phyloP scores from a whole-genome alignment of 768 basidiomycete genomes.

The Rubroboletus satanas region DNA sequence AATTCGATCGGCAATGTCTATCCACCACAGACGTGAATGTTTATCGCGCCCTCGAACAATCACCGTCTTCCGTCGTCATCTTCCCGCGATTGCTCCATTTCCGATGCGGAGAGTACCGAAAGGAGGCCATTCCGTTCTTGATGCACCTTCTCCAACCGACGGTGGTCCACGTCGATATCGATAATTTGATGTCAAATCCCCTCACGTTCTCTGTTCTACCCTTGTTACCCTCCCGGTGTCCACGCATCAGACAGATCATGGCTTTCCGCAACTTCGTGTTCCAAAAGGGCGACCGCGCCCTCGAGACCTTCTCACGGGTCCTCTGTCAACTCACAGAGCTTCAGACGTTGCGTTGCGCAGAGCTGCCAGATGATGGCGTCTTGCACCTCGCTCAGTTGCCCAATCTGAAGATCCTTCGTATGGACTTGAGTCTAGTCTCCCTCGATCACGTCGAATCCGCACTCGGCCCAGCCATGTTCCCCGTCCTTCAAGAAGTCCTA shows the following conservation, averaged over 20 bases:
- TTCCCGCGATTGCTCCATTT: constrained; percentile 29
- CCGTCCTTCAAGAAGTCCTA: constrained; percentile 21
- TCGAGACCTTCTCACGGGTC: constrained; percentile 22
- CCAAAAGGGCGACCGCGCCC: constrained; percentile 22
- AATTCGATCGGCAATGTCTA: constrained; percentile 28
- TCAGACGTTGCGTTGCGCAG: constrained; percentile 25
- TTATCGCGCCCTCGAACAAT: constrained; percentile 15
- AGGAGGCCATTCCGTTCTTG: constrained; percentile 24
- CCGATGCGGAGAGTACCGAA: constrained; percentile 25
- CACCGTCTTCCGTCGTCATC: constrained; percentile 14
- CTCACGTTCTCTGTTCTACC: constrained; percentile 19
- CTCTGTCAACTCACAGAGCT: constrained; percentile 22
- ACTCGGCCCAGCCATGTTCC: constrained; percentile 12
- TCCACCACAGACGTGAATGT: constrained; percentile 22
- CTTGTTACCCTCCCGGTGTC: constrained; percentile 19
- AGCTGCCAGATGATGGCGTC: constrained; percentile 23
- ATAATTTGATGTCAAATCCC: constrained; percentile 27
- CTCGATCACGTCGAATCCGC: constrained; percentile 20
- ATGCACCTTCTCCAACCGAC: constrained; percentile 24
- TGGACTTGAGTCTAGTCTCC: constrained; percentile 25
- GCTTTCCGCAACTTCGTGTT: constrained; percentile 29
- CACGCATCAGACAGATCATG: constrained; percentile 27
- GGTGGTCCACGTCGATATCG: constrained; percentile 27
- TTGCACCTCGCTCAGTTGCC: constrained; percentile 20
- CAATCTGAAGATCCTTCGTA: constrained; percentile 23